Percentiles rank a stretch among this genome's conserved stretches.
Conservation (phyloP, 306 rosid genomes). For the Quercus alba region DNA sequence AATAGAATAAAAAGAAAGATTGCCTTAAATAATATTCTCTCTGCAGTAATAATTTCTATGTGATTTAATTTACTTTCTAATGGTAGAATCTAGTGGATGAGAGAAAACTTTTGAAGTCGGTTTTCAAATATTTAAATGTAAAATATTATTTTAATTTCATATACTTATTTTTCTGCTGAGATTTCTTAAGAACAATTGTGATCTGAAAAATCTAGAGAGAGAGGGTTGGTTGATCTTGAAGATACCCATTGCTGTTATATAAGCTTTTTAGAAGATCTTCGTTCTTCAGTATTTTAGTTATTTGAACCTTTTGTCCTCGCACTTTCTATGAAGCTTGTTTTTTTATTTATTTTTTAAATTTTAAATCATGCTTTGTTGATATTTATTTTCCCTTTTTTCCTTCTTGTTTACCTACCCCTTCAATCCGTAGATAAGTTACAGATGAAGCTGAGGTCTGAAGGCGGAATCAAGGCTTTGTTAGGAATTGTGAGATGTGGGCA, state of each 20-base stretch:
- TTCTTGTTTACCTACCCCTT: conserved; percentile 11
- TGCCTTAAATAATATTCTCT: not conserved
- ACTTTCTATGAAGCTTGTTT: not conserved
- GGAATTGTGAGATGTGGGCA: conserved; percentile 98
- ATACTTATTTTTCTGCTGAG: not conserved
- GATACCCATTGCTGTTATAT: not conserved
- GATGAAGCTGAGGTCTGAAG: conserved; percentile 79
- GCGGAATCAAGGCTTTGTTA: conserved; percentile 89
- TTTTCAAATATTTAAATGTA: not conserved
- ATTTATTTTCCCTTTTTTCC: not conserved
- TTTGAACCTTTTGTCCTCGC: not conserved
- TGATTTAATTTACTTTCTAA: not conserved
- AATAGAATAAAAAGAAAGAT: not conserved
- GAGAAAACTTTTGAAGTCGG: not conserved
- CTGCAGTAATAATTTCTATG: not conserved
- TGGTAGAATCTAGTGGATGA: not conserved
- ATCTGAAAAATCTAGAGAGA: not conserved
- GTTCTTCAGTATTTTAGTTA: not conserved
- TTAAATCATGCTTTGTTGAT: not conserved
- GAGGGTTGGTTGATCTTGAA: not conserved
- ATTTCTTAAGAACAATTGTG: not conserved
- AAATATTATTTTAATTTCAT: not conserved
- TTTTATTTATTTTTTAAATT: not conserved
- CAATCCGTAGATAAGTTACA: conserved; percentile 64
- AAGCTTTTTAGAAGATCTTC: not conserved